These are phyloP conservation scores for Quercus variabilis DNA, from an alignment of 306 rosid genomes.

Conservation along the genomic window DNA sequence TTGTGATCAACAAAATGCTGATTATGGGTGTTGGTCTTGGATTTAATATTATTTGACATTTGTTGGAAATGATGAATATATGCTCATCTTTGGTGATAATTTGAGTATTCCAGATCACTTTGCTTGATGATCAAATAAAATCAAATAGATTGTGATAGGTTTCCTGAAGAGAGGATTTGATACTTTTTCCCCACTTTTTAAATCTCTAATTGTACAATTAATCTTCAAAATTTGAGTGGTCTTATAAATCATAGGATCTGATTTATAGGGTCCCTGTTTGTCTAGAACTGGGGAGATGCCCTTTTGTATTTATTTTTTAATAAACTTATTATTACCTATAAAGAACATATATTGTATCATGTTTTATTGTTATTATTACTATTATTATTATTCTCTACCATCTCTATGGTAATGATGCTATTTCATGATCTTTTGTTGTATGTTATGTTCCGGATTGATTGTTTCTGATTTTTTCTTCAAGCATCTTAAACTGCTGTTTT, in stretches of 20 bases:
- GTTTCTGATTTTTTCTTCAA: not conserved
- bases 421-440: not conserved
- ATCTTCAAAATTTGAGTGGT: not conserved
- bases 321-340: not conserved
- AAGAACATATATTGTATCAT: not conserved
- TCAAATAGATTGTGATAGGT: no score
- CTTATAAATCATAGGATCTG: not conserved
- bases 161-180: no score
- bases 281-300: no score
- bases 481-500: constrained; percentile 9
- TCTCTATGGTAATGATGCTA: not conserved
- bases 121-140: no score
- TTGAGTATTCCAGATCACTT: not conserved
- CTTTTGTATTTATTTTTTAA: not conserved
- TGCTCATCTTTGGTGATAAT: not conserved
- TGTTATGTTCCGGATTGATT: not conserved
- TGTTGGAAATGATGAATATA: not conserved
- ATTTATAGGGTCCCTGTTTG: not conserved
- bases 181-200: not conserved
- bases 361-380: not conserved
- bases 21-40: not conserved
- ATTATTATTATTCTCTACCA: not conserved
- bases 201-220: not conserved
- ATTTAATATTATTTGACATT: not conserved
- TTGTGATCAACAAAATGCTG: not conserved